Evolutionary conservation across 768 basidiomycete species (phyloP), one percentile per base, ranked within the genome.

Genomic region (Podaxis sp.): DNA sequence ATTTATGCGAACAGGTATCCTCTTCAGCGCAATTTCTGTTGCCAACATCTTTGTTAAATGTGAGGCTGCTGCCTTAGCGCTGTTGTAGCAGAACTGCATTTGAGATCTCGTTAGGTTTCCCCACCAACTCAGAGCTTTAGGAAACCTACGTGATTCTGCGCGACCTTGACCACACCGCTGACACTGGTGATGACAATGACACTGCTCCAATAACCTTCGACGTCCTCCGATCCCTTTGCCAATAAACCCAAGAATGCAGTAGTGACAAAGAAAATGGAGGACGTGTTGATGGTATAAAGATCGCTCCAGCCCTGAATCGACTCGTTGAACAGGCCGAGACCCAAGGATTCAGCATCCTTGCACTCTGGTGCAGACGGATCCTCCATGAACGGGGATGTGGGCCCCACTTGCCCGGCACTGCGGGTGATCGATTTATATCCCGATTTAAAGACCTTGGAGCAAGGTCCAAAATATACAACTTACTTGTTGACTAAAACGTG

Each of bases 401-500:
- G 92, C 0, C 91, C 92, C 5, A 76, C 73, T 74, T 93, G 88
- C 1, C 91, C 91, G 24, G 91, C 91, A 65, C 92, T 93, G 66
- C 40, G 40, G 15, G 43, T 19, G 46, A n/a, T 15, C 38, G 36
- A 51, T 53, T 27, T 40, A 24, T 19, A 24, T 19, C 38, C 37
- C 13, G 12, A 43, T 56, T 12, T 41, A 24, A 27, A 29, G 8
- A 11, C 11, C 17, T 19, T 17, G 15, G 27, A 17, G 15, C 12
- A 41, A 25, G n/a, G 9, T 22, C 13, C 27, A 6, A 52, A 25
- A 17, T n/a, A 8, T 46, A 46, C 15, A 61, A 67, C 82, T 46
- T 63, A 93, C 91, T 93, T 93, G 77, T 94, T 94, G 38, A 93
- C 85, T 3, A 94, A 82, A 57, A 93, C 83, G 67, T 94, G 90